Evolutionary conservation across 192 early-diverging fungal species (phyloP).

Genomic region (Backusella australiensis): DNA sequence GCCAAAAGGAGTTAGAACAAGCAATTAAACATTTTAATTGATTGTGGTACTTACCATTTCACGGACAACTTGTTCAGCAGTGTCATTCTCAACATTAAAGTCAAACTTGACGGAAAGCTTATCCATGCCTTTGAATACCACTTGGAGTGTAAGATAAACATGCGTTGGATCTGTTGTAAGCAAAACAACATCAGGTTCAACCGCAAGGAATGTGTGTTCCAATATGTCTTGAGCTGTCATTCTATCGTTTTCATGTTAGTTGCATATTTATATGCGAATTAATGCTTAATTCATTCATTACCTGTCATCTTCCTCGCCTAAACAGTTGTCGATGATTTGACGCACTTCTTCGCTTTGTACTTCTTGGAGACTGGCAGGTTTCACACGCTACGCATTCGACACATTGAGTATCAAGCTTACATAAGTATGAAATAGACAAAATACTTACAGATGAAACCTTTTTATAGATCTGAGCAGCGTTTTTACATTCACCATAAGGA

Average conservation of each 20-base stretch:
- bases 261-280: background rate
- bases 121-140: constrained; percentile 52
- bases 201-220: constrained; percentile 51
- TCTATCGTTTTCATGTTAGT: constrained; percentile 46
- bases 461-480: constrained; percentile 82
- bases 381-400: constrained; percentile 52
- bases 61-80: constrained; percentile 68
- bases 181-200: constrained; percentile 45
- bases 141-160: constrained; percentile 46
- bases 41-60: constrained; percentile 42
- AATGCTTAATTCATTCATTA: background rate
- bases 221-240: constrained; percentile 54
- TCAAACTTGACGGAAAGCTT: constrained; percentile 80
- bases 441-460: constrained; percentile 62
- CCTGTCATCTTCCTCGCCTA: constrained; percentile 36
- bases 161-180: constrained; percentile 45
- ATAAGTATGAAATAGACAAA: background rate
- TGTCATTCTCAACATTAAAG: constrained; percentile 73
- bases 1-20: background rate
- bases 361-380: constrained; percentile 63
- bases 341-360: constrained; percentile 61
- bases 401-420: background rate
- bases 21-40: background rate
- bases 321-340: constrained; percentile 68
- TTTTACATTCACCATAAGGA: constrained; percentile 83